Conservation (phyloP, 192 early-diverging fungal species). For the Umbelopsis vinacea region DNA sequence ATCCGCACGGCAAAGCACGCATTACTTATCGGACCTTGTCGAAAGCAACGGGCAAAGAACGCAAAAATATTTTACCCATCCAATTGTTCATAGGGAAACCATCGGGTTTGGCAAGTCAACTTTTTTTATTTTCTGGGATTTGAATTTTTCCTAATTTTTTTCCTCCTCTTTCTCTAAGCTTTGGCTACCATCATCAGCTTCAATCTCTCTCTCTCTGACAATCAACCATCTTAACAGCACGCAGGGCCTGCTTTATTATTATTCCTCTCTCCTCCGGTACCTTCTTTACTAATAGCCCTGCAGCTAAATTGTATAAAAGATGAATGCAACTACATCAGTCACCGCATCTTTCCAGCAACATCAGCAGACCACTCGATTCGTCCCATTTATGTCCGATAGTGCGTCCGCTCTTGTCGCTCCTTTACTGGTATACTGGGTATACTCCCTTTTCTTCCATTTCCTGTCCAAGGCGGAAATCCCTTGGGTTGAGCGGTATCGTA, state of each 20-base stretch:
- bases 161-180: not conserved
- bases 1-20: too few species aligned
- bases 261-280: not conserved
- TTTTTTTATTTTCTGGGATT: not conserved
- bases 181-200: not conserved
- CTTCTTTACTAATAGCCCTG: slow-evolving; percentile 7
- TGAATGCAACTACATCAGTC: not conserved
- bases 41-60: not conserved
- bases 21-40: too few species aligned
- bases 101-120: not conserved
- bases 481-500: slow-evolving; percentile 71
- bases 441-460: slow-evolving; percentile 67
- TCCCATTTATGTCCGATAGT: slow-evolving; percentile 45
- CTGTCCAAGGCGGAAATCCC: slow-evolving; percentile 61
- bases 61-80: slow-evolving; percentile 22
- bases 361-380: not conserved
- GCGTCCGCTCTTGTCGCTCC: slow-evolving; percentile 58
- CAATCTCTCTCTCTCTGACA: not conserved
- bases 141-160: not conserved
- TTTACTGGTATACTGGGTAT: slow-evolving; percentile 69
- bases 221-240: too few species aligned
- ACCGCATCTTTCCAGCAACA: not conserved
- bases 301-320: not conserved
- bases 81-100: not conserved
- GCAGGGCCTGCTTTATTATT: not conserved